Base-by-base conservation (phyloP, 2,329 filamentous ascomycete species). In the Fusarium sp. region DNA sequence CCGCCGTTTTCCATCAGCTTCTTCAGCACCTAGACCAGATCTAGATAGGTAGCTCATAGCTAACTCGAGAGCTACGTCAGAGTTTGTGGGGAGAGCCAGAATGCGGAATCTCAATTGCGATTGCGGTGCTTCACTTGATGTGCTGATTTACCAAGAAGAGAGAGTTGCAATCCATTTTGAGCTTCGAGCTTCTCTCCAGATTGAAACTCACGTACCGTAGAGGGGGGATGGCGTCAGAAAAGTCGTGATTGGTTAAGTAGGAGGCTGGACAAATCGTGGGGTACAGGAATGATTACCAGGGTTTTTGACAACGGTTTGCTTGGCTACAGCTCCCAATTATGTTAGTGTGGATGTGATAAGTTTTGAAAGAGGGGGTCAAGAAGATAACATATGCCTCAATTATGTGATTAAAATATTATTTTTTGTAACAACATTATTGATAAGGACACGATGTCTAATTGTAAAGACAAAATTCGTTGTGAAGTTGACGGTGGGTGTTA, bases 1-100 rank as follows among this genome's bases (percentile, higher is more conserved):
- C 66, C 67, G 56, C 40, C 44, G 49, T 70, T 70, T 70, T 67
- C 67, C 66, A 69, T 34, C 52, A 50, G 54, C 43, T 55, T 10
- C 20, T 22, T n/a, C 22, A 53, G 34, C 24, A 53, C 50, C 50
- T 46, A 50, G 46, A 44, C 51, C 57, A 57, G 27, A 60, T 69
- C 22, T 25, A 60, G 50, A 42, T 65, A 69, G 46, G 50, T 53
- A 27, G 50, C n/a, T 42, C 12, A n/a, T 29, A 53, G 24, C 50
- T 53, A 53, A 53, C 14, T 53, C 50, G 34, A 29, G 22, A 45
- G 24, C 55, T 71, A 52, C 51, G 44, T 63, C 62, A 55, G 30
- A 34, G 24, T 59, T 54, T 44, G 55, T 32, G 40, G 54, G 52
- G 47, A 30, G 42, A 15, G 18, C 34, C n/a, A 44, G 32, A 30